Conservation (phyloP, 2,329 filamentous ascomycete species). For the Scytalidium lignicola region DNA sequence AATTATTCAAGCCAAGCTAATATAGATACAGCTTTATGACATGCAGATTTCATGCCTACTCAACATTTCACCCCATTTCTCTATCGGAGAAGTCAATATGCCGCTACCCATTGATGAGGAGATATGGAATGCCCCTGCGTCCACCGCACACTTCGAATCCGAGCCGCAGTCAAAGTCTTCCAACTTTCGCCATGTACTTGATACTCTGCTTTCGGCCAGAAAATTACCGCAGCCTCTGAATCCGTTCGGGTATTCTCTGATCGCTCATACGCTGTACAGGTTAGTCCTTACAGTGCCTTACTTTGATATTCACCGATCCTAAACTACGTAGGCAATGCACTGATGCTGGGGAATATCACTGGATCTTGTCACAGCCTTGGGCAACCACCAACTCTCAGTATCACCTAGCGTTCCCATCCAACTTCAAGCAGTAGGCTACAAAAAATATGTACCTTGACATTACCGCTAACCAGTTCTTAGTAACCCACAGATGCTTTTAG, state of each 20-base stretch:
- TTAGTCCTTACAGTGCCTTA: neutral
- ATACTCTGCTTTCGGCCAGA: slow-evolving; percentile 8
- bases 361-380: slow-evolving; percentile 6
- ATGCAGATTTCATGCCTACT: slow-evolving; percentile 12
- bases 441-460: neutral
- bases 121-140: slow-evolving; percentile 7
- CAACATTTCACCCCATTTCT: slow-evolving; percentile 10
- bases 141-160: slow-evolving; percentile 3
- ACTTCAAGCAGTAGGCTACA: slow-evolving; percentile 10
- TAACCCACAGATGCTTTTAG: slow-evolving; percentile 11
- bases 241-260: slow-evolving; percentile 9
- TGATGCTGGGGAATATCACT: slow-evolving; percentile 9
- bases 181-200: slow-evolving; percentile 9
- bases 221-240: slow-evolving; percentile 10
- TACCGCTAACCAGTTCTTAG: slow-evolving; percentile 2
- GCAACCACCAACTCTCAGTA: slow-evolving; percentile 7
- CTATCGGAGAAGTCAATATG: slow-evolving; percentile 9
- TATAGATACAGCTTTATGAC: slow-evolving; percentile 9
- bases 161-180: slow-evolving; percentile 5
- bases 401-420: slow-evolving; percentile 9
- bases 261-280: slow-evolving; percentile 11
- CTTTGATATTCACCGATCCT: neutral
- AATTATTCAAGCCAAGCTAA: neutral
- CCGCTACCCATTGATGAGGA: slow-evolving; percentile 10
- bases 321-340: slow-evolving; percentile 5